These are phyloP conservation scores for Lyophyllum decastes DNA, from an alignment of 768 basidiomycete species.

Conservation along the genomic window DNA sequence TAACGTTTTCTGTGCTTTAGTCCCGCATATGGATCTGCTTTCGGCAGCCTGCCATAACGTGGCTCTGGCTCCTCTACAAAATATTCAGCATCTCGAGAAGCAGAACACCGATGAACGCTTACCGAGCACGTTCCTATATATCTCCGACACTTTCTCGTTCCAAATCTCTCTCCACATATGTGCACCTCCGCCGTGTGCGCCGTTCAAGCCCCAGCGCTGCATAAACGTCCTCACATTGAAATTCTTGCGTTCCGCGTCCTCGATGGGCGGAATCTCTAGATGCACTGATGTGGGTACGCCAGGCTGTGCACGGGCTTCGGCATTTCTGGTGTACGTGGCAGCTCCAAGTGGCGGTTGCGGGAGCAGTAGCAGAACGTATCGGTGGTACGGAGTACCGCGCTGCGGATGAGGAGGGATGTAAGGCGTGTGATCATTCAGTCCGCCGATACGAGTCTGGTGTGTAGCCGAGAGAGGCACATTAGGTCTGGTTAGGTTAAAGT, in stretches of 20 bases:
- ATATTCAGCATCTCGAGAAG: conserved; percentile 8
- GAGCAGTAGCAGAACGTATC: conserved; percentile 78
- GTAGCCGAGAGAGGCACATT: conserved; percentile 77
- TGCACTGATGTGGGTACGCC: conserved; percentile 33
- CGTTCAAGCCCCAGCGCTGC: conserved; percentile 52
- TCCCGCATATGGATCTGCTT: conserved; percentile 55
- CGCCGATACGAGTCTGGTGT: conserved; percentile 39
- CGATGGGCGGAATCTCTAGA: conserved; percentile 49
- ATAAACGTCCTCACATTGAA: conserved; percentile 73
- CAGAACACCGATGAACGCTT: conserved; percentile 32
- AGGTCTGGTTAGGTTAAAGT: conserved; percentile 47
- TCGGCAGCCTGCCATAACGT: conserved; percentile 53
- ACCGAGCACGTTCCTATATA: conserved; percentile 72
- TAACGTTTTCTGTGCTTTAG: conserved; percentile 53
- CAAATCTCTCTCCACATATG: conserved; percentile 87
- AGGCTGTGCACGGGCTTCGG: conserved; percentile 30
- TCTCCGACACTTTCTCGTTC: conserved; percentile 60
- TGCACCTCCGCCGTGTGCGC: conserved; percentile 62
- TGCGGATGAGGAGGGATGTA: conserved; percentile 95
- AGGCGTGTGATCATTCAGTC: conserved; percentile 57
- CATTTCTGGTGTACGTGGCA: conserved; percentile 33
- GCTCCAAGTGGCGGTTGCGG: conserved; percentile 56
- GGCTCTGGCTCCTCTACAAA: conserved; percentile 49
- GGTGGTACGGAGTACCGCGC: conserved; percentile 86
- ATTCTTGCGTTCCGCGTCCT: conserved; percentile 46